Evolutionary conservation across 805 yeast species (phyloP), one percentile per base, ranked within the genome.

Genomic region (Myxozyma udenii): DNA sequence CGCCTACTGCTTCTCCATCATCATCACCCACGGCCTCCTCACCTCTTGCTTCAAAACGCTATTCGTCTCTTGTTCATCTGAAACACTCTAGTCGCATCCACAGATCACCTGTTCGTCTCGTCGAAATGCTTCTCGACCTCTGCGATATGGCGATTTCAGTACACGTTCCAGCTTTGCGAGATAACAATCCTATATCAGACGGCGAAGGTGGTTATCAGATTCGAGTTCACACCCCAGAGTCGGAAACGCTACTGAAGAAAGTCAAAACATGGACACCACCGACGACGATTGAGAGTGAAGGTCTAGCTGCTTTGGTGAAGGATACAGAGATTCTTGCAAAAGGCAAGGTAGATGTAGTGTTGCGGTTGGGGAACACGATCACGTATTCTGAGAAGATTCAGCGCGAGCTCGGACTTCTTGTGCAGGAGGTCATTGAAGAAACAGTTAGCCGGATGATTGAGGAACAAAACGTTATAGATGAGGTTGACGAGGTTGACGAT

Each of bases 301-400:
- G 88, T 0, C 77, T 88, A 9, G 71, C 74, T 41, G 64, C 78
- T 12, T 68, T 89, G 22, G 77, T 84, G 1, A 79, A 74, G 16
- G 95, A 89, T 62, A 85, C 95, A 0, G 78, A 81, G 54, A 64
- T 64, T 0, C 62, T 84, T 22, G 81, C 83, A 0, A 74, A 74
- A 44, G 79, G 77, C 16, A 90, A 90, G 66, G 75, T 87, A 2
- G 87, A 84, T 46, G 76, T 86, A 0, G 75, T 88, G 18, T 72
- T 80, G 16, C 73, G 96, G 62, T 73, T 86, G 48, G 83, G 87
- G 12, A 85, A 89, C 55, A 79, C 87, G 1, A 72, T 87, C 53
- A 80, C 84, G 49, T 88, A 84, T 65, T 81, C 86, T 19, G 84
- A 84, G 57, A 83, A 81, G 61, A 81, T 89, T 44, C 85, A 87